Evolutionary conservation across 2,329 filamentous ascomycete species (phyloP).

Genomic region (Harringtonia aguacate): DNA sequence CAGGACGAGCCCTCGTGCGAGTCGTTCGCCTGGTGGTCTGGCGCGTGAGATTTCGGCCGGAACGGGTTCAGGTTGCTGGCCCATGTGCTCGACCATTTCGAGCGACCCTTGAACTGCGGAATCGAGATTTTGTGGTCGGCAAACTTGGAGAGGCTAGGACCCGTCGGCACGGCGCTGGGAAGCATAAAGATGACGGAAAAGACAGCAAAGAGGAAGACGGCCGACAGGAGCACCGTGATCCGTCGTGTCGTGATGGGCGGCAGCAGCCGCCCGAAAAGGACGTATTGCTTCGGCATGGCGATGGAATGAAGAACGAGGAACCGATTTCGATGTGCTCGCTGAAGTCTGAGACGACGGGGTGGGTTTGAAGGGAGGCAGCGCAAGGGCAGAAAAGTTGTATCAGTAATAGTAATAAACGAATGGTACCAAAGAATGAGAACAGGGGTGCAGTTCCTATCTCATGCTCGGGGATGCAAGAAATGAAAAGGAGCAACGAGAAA

Average conservation of each 20-base stretch:
- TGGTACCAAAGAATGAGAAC: not conserved
- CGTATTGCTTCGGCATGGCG: conserved; percentile 35
- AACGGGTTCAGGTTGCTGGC: conserved; percentile 55
- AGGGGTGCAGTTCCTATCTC: not conserved
- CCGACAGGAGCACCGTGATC: conserved; percentile 38
- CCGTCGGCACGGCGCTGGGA: conserved; percentile 34
- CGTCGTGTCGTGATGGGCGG: conserved; percentile 41
- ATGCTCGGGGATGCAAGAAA: no score
- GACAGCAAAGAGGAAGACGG: conserved; percentile 41
- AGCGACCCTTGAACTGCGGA: conserved; percentile 33
- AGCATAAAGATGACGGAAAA: conserved; percentile 42
- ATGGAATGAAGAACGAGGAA: not conserved
- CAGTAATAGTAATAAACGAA: not conserved
- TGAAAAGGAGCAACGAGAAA: no score
- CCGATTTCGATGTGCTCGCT: no score
- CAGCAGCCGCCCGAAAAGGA: conserved; percentile 36
- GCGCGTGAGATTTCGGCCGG: conserved; percentile 57
- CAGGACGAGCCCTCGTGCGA: conserved; percentile 69
- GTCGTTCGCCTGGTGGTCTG: conserved; percentile 66
- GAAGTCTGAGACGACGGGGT: no score
- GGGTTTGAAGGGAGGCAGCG: no score
- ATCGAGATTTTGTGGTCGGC: conserved; percentile 39
- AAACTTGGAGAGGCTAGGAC: conserved; percentile 36
- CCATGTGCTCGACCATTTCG: conserved; percentile 24
- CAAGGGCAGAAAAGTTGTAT: not conserved